These are phyloP conservation scores for Trametes cingulata DNA, from an alignment of 768 basidiomycete genomes.

Conservation along the genomic window DNA sequence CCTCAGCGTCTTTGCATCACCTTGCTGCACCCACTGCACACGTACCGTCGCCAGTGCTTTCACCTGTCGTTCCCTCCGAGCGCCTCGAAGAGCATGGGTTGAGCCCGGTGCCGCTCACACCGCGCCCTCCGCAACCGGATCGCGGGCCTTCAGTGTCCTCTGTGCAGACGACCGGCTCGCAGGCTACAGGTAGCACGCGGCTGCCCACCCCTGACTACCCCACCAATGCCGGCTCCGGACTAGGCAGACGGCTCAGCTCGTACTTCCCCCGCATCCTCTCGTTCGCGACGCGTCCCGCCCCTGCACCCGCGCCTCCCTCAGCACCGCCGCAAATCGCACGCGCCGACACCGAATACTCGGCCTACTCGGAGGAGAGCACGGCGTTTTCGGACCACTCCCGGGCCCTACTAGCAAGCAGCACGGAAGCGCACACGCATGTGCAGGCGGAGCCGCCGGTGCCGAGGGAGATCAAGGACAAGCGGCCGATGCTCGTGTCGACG, in stretches of 20 bases:
- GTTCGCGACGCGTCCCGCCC: neutral
- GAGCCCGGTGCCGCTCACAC: slow-evolving; percentile 25
- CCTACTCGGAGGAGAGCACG: slow-evolving; percentile 17
- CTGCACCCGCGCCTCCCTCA: neutral
- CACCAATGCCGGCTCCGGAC: neutral
- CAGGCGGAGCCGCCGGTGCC: neutral
- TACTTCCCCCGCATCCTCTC: slow-evolving; percentile 19
- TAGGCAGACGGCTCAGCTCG: slow-evolving; percentile 9
- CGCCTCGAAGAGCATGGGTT: neutral
- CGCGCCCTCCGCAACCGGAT: slow-evolving; percentile 12
- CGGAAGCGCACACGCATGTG: neutral
- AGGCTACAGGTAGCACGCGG: slow-evolving; percentile 10
- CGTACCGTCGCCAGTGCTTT: neutral
- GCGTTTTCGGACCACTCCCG: slow-evolving; percentile 14
- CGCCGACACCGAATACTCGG: slow-evolving; percentile 4
- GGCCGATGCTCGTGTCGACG: slow-evolving; percentile 20
- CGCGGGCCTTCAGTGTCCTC: slow-evolving; percentile 7
- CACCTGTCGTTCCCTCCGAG: neutral
- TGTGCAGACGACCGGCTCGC: neutral
- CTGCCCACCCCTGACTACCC: slow-evolving; percentile 28
- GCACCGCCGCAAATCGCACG: neutral
- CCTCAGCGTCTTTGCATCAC: neutral
- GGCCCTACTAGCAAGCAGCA: neutral
- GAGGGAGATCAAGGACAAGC: slow-evolving; percentile 19
- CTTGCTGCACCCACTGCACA: neutral